Base-by-base conservation (phyloP, 2,329 filamentous ascomycete species). In the Pseudogymnoascus sp. region DNA sequence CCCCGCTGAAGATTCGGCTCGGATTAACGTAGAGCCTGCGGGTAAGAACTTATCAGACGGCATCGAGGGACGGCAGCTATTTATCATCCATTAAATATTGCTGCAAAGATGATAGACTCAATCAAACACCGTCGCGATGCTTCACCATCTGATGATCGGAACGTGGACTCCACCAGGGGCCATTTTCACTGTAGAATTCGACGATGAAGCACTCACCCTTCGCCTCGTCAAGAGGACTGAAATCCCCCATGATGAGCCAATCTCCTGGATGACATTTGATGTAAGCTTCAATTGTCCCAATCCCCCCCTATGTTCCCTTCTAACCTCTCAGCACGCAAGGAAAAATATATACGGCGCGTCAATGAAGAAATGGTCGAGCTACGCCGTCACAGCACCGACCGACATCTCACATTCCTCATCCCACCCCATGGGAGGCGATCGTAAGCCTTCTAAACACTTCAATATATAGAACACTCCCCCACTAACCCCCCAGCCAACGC, bases 291-390 rank as follows among this genome's bases (percentile, higher is more conserved):
- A n/a, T n/a, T n/a, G 42, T 59, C 4, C 10, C 33, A 35, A 35
- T 8, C 13, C 21, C 36, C 13, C n/a, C 41, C 17, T 9, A 39
- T 38, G 5, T 39, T 36, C 42, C 63, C 51, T 65, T 59, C 64
- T 68, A 70, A 58, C 70, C 58, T 61, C 62, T 61, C 71, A 93
- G 87, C 90, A 95, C 76, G 79, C 82, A 65, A 89, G 88, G 71
- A 93, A 91, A 76, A 88, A 89, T 73, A 87, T 96, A 64, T 96
- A 96, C 74, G 91, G 91, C 70, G 87, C 91, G 3, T 90, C 90
- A 64, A 94, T 94, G 90, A 96, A 96, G 81, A 93, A 92, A 74
- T 96, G 91, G 90, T 88, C 88, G 59, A 92, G 88, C 73, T 93
- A 90, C 74, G 79, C 85, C 51, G 88, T 95, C 70, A 84, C 87